Base-by-base conservation (phyloP, 2,329 filamentous ascomycete genomes). In the Trichoderma sp. region DNA sequence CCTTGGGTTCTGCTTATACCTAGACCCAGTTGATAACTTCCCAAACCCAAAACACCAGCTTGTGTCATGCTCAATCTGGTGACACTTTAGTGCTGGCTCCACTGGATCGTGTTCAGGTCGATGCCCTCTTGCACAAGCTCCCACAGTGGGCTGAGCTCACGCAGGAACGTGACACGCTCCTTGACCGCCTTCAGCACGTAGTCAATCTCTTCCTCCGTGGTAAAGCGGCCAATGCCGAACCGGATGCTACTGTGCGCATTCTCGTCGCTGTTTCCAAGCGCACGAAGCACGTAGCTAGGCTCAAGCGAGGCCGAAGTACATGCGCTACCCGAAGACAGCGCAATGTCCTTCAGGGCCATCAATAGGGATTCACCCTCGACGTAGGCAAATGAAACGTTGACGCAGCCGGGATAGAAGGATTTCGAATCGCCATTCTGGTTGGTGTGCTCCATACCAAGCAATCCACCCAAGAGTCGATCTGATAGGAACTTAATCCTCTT, bases 281-380 rank as follows among this genome's bases (percentile, higher is more conserved):
- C 97, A 75, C 97, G 92, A 35, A 99, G 90, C 64, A 99, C 97
- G 84, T 99, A 99, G 83, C 94, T 97, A 18, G 97, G 97, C 84
- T 99, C 97, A 41, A 99, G 88, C 1, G 97, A 99, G 0, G 97
- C 97, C 5, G 96, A 98, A 2, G 97, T 99, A 86, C 97, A 99
- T 6, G 97, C 97, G 81, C 95, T 98, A 75, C 97, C 97, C 0
- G 97, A 99, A 7, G 96, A 98, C 45, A 99, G 88, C 0, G 97
- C 97, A 84, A 99, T 98, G 80, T 99, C 97, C 86, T 99, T 99
- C 63, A 99, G 87, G 0, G 97, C 97, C 97, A 99, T 99, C 78
- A 99, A 89, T 1, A 99, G 92, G 3, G 97, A 98, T 85, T 99
- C 97, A 79, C 97, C 97, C 85, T 99, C 97, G 5, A 99, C 95